Conservation (phyloP, 2,329 filamentous ascomycete species). For the Colletotrichum tabaci region DNA sequence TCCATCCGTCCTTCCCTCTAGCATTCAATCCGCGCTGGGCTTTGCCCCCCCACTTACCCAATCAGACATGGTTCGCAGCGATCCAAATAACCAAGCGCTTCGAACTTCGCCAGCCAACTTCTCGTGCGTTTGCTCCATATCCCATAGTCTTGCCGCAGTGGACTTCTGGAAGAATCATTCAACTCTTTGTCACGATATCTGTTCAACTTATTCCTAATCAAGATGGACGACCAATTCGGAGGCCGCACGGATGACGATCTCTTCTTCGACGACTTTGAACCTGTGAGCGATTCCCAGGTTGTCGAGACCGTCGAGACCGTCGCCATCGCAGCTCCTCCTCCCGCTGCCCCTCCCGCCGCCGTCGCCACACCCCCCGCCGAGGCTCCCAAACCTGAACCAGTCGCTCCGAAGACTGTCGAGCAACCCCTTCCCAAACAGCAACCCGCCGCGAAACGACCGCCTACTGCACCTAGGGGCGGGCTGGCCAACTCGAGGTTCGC, state of each 20-base stretch:
- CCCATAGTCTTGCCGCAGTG: neutral
- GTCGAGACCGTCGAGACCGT: conserved; percentile 25
- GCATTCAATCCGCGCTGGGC: neutral
- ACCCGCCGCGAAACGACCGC: neutral
- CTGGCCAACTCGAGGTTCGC: conserved; percentile 36
- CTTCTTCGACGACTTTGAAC: conserved; percentile 75
- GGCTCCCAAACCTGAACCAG: conserved; percentile 19
- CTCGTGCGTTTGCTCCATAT: conserved; percentile 10
- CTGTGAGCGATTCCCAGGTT: conserved; percentile 45
- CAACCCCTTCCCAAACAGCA: conserved; percentile 12
- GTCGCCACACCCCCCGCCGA: conserved; percentile 31
- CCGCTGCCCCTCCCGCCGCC: conserved; percentile 31
- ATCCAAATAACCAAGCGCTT: conserved; percentile 26
- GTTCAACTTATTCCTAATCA: neutral
- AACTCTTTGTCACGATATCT: conserved; percentile 4
- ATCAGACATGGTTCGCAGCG: conserved; percentile 29
- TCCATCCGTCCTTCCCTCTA: too few relatives aligned
- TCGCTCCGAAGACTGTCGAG: conserved; percentile 10
- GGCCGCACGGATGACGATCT: conserved; percentile 75
- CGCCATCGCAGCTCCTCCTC: conserved; percentile 15
- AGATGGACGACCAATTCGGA: conserved; percentile 74
- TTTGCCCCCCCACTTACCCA: conserved; percentile 30
- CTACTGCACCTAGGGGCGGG: conserved; percentile 30
- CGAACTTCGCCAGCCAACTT: conserved; percentile 28
- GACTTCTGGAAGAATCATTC: neutral